phyloP scores from a whole-genome alignment of 805 yeast species.

The Sugiyamaella lignohabitans region DNA sequence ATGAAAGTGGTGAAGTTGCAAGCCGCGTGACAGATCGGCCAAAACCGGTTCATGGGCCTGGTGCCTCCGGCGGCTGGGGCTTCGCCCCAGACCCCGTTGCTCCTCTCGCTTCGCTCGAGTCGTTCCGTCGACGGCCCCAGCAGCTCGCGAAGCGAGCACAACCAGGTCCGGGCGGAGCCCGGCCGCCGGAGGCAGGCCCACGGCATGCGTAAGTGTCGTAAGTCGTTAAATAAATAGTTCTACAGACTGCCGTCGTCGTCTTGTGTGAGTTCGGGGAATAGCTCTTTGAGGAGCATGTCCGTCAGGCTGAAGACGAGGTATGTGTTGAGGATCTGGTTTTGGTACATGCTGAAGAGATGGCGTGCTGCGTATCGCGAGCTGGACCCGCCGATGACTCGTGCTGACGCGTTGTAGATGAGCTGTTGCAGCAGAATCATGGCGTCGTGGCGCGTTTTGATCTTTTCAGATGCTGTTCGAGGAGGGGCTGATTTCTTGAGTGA shows the following conservation, averaged over 20 bases:
- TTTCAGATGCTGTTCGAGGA: constrained; percentile 45
- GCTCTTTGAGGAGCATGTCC: constrained; percentile 48
- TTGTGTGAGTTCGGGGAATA: constrained; percentile 23
- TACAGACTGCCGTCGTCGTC: not conserved
- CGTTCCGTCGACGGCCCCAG: too few species aligned
- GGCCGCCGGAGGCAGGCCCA: not conserved
- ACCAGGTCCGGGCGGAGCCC: not conserved
- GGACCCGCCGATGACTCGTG: constrained; percentile 65
- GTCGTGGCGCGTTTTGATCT: constrained; percentile 47
- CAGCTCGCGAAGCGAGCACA: not conserved
- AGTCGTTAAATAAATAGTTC: too few species aligned
- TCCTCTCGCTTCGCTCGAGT: too few species aligned
- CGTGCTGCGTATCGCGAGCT: constrained; percentile 59
- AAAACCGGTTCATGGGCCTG: too few species aligned
- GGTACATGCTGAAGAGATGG: constrained; percentile 58
- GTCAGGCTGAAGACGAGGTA: constrained; percentile 54
- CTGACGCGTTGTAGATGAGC: constrained; percentile 56
- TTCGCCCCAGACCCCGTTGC: too few species aligned
- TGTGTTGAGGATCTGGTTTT: constrained; percentile 62
- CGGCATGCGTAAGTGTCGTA: not conserved
- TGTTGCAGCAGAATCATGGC: constrained; percentile 51
- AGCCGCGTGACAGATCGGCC: too few species aligned
- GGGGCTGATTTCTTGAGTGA: constrained; percentile 32
- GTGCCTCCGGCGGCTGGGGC: too few species aligned
- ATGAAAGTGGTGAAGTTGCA: too few species aligned